Conservation (phyloP, 2,329 filamentous ascomycete genomes). For the Beauveria sp. region DNA sequence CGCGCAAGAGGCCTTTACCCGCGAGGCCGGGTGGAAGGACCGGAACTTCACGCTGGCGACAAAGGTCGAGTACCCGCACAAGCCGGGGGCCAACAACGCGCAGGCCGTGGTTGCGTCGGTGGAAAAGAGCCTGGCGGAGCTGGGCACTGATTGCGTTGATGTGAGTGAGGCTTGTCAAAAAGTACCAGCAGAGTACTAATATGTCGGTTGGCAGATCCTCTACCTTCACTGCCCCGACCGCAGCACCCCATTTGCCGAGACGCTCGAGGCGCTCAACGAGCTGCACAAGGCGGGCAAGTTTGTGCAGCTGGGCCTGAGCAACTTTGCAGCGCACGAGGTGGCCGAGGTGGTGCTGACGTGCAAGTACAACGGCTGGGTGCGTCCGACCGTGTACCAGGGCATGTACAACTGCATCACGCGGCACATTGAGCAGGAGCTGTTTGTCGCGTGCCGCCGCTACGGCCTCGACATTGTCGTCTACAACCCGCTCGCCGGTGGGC, state of each 20-base stretch:
- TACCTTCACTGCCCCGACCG: slow-evolving; percentile 42
- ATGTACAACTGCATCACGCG: slow-evolving; percentile 83
- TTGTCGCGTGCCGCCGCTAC: slow-evolving; percentile 66
- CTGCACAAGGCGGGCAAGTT: slow-evolving; percentile 84
- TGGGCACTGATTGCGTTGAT: slow-evolving; percentile 67
- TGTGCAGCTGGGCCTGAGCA: slow-evolving; percentile 68
- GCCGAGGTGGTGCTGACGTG: slow-evolving; percentile 77
- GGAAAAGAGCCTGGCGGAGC: slow-evolving; percentile 60
- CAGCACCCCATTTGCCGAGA: slow-evolving; percentile 68
- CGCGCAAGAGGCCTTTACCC: slow-evolving; percentile 71
- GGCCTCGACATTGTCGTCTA: slow-evolving; percentile 74
- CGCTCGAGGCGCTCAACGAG: slow-evolving; percentile 68
- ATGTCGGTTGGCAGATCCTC: slow-evolving; percentile 25
- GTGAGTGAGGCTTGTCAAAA: slow-evolving; percentile 27
- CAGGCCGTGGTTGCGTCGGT: slow-evolving; percentile 58
- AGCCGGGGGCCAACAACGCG: slow-evolving; percentile 52
- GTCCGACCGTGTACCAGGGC: slow-evolving; percentile 76
- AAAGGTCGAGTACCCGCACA: slow-evolving; percentile 59
- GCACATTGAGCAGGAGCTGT: slow-evolving; percentile 65
- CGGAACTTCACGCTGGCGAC: slow-evolving; percentile 72
- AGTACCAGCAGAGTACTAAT: not conserved
- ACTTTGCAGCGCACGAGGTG: slow-evolving; percentile 82
- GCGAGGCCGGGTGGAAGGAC: slow-evolving; percentile 68
- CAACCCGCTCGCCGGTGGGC: slow-evolving; percentile 73
- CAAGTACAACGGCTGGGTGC: slow-evolving; percentile 72